A percentile compares a stretch with the other conserved stretches of the same genome.
phyloP scores from a whole-genome alignment of 108 stramenopile species.

The Parmales sp. region DNA sequence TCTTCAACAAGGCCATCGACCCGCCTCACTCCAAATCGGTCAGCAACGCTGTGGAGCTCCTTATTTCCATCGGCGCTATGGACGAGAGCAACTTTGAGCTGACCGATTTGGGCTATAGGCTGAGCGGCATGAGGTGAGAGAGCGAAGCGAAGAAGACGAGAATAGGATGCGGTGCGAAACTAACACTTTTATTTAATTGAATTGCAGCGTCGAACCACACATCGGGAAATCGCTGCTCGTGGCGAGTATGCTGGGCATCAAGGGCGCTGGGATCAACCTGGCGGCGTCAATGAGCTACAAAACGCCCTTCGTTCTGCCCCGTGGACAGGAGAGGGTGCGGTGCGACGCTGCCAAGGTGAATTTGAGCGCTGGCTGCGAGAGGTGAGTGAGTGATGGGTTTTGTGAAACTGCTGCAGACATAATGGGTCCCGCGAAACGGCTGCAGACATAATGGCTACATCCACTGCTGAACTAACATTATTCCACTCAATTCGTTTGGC shows the following conservation, averaged over 20 bases:
- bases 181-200: too few relatives aligned
- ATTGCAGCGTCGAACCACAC: constrained; percentile 46
- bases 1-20: constrained; percentile 54
- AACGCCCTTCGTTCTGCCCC: constrained; percentile 50
- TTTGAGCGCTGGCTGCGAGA: constrained; percentile 44
- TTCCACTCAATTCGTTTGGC: too few relatives aligned
- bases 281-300: constrained; percentile 46
- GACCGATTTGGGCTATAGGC: constrained; percentile 43
- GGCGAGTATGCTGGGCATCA: constrained; percentile 24
- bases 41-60: constrained; percentile 53
- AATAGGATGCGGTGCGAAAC: too few relatives aligned
- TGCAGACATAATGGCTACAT: too few relatives aligned
- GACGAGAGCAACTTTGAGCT: constrained; percentile 57
- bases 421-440: too few relatives aligned
- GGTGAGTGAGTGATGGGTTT: too few relatives aligned
- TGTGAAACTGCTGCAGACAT: too few relatives aligned
- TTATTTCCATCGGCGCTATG: constrained; percentile 61
- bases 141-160: too few relatives aligned
- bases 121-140: neutral
- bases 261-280: too few relatives aligned
- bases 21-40: constrained; percentile 54
- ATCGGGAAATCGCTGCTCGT: constrained; percentile 43
- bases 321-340: constrained; percentile 32
- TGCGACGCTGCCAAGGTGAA: constrained; percentile 46
- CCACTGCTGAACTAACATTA: too few relatives aligned